Base-by-base conservation (phyloP, 768 basidiomycete species). In the Lactarius hatsudake region DNA sequence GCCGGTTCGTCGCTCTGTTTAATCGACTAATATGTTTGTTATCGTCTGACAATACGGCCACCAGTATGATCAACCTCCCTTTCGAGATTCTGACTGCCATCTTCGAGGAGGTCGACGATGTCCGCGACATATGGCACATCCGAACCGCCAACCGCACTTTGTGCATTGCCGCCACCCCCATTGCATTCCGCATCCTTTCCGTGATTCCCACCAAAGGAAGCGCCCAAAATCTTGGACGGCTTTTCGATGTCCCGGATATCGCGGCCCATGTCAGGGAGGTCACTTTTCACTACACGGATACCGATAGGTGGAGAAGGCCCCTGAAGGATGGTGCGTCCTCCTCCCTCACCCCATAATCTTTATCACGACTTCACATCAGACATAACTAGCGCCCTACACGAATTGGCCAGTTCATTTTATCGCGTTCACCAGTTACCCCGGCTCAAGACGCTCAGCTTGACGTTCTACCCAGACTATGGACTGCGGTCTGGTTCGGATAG, bases 161-260 rank as follows among this genome's bases (percentile, higher is more conserved):
- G 13, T 62, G 43, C 17, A 32, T 26, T n/a, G 20, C 20, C 8
- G 45, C 51, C 9, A 63, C 51, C 6, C 62, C 51, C 8, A 1
- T 63, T 34, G 51, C 51, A n/a, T 63, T 63, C 36, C 62, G 51
- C 12, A 36, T 36, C 30, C 48, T 63, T 26, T 53, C 26, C n/a
- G 45, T 45, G 20, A 5, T 30, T 17, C 12, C 17, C 51, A 63
- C 51, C 15, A 8, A 12, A 15, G 9, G 32, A 5, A 62, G 48
- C 32, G 34, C 48, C 1, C 12, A 30, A 18, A 48, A 48, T 0
- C 32, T 62, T 20, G 17, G 32, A 51, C 17, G 10, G 2, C 28
- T 62, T 4, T n/a, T 62, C 18, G n/a, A 55, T 7, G 9, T 18
- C 12, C 28, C 13, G 2, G 18, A 54, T 34, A 48, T 62, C 32